These are phyloP conservation scores for Veloporphyrellus conicus DNA, from an alignment of 1,284 basidiomycete species.

Conservation along the genomic window DNA sequence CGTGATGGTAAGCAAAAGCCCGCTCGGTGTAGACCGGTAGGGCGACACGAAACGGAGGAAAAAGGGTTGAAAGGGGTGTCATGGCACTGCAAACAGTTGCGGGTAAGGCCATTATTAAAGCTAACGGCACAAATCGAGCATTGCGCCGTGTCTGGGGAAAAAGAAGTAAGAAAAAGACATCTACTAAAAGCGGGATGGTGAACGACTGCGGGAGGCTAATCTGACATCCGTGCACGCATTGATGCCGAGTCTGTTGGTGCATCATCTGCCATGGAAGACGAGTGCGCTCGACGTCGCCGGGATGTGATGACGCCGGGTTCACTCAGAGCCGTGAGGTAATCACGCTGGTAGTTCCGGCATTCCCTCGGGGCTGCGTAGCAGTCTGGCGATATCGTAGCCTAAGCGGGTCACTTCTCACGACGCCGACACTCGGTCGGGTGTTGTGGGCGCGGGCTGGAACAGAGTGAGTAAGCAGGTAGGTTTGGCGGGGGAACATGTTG, in stretches of 20 bases:
- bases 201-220: conserved; percentile 19
- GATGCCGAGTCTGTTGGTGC: conserved; percentile 19
- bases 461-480: conserved; percentile 10
- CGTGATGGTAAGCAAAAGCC: conserved; percentile 12
- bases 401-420: conserved; percentile 18
- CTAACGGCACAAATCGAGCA: conserved; percentile 9
- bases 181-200: conserved; percentile 14
- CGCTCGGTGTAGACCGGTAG: conserved; percentile 7
- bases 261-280: conserved; percentile 25
- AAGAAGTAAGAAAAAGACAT: background rate
- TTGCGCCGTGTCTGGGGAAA: conserved; percentile 5
- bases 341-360: conserved; percentile 18
- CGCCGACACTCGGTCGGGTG: conserved; percentile 2
- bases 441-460: conserved; percentile 1
- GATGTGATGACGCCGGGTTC: conserved; percentile 12
- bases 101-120: background rate
- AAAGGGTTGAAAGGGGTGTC: background rate
- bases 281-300: conserved; percentile 11
- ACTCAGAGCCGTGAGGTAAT: conserved; percentile 25
- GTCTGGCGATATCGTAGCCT: background rate
- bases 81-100: conserved; percentile 1
- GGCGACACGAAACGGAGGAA: conserved; percentile 11
- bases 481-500: conserved; percentile 11
- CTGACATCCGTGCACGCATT: conserved; percentile 15
- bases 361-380: conserved; percentile 20